Evolutionary conservation across 805 yeast genomes (phyloP), one percentile per base, ranked within the genome.

Genomic region (Ogataea nakhonphanomensis): DNA sequence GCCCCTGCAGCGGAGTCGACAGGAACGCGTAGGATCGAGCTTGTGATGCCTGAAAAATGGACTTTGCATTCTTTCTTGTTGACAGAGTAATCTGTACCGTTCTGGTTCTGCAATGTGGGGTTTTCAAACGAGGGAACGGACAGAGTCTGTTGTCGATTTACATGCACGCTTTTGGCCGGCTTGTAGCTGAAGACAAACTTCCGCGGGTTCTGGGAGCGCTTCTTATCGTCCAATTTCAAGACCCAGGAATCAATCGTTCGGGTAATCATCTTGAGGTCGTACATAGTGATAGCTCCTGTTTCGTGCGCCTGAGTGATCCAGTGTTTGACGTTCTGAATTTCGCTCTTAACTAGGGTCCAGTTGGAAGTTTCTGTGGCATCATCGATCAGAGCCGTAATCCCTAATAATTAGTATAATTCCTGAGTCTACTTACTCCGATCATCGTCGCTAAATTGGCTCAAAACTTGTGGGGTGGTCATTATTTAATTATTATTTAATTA

Each of bases 201-300:
- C 28, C 41, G 55, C 13, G 42, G 17, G 5, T 41, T 35, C 22
- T 48, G 44, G 5, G 28, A 25, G 14, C 46, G 41, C 26, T 45
- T 54, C 24, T 39, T 46, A 15, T 43, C 46, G 38, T 58, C 62
- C 13, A 55, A 37, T 14, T 35, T 22, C 9, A 49, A 35, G 1
- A 48, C 46, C 33, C 58, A 38, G 15, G 35, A 13, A 27, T 54
- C 55, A 15, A 58, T 43, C 3, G 46, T 11, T 6, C 25, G 35
- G 4, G 55, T 35, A 25, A 50, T 53, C 7, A 33, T 41, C 34
- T 52, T 59, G 33, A 57, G 44, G 23, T 59, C 58, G 39, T 49
- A 61, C 12, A 45, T 13, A 1, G 65, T 57, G 2, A 58, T 39
- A n/a, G 33, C 34, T 11, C 36, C 47, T 7, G 25, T 33, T n/a